Percentiles rank a stretch among this genome's conserved stretches.
Conservation (phyloP, 176 grass and related monocot species). For the Bromus sterilis region DNA sequence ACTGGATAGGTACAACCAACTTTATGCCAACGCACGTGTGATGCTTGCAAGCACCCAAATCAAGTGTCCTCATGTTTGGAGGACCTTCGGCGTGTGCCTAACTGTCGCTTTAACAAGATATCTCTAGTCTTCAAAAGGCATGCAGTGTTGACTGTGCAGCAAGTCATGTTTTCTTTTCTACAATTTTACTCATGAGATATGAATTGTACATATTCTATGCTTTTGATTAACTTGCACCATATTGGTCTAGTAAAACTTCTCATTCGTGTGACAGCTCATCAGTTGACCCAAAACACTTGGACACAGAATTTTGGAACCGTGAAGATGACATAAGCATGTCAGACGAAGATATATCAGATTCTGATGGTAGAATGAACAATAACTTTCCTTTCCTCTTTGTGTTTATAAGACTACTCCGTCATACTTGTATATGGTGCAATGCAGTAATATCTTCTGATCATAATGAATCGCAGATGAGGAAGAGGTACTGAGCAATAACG, state of each 20-base stretch:
- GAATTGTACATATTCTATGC: background rate
- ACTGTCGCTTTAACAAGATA: constrained; percentile 47
- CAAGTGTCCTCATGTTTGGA: constrained; percentile 43
- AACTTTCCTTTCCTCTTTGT: background rate
- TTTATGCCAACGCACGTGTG: constrained; percentile 73
- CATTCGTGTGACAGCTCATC: constrained; percentile 45
- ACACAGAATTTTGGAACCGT: constrained; percentile 79
- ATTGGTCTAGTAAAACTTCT: constrained; percentile 16
- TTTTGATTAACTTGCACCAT: constrained; percentile 3
- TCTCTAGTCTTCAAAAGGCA: constrained; percentile 62
- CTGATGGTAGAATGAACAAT: constrained; percentile 56
- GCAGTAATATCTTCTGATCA: constrained; percentile 6
- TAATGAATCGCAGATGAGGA: constrained; percentile 37
- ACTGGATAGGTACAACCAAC: constrained; percentile 59
- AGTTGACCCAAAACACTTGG: constrained; percentile 28
- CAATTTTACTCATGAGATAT: background rate
- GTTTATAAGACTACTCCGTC: background rate
- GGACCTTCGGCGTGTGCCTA: constrained; percentile 47
- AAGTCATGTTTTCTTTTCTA: background rate
- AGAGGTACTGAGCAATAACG: constrained; percentile 28
- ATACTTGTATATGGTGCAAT: background rate
- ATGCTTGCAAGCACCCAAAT: constrained; percentile 86
- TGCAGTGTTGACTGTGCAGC: background rate
- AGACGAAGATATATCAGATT: constrained; percentile 78
- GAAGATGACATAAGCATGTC: constrained; percentile 72